Base-by-base conservation (phyloP, 345 rosid genomes). In the Lumnitzera littorea region DNA sequence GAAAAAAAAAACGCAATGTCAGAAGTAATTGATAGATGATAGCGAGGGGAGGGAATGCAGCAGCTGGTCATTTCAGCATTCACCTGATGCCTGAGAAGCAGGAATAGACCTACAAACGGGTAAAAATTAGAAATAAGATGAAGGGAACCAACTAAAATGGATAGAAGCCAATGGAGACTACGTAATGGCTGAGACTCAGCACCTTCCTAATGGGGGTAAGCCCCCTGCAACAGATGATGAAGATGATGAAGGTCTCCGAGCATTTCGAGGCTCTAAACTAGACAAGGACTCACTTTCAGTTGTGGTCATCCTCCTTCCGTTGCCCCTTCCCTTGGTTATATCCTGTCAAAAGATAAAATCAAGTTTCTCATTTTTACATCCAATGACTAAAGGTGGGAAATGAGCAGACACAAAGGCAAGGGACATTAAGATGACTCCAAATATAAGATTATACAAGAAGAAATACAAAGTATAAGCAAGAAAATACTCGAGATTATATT, bases 191-290 rank as follows among this genome's bases (percentile, higher is more conserved):
- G 62, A 64, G 43, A 36, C 52, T 31, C 66, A 48, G 70, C 73
- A 94, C 96, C 96, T 90, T 84, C 87, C 89, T n/a, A 72, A 46
- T 46, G 97, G 97, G 62, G 98, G 98, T 72, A 88, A 78, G 68
- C 85, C 92, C 65, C 92, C 89, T 58, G 91, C 90, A 68, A 89
- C 88, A 69, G 91, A 79, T 58, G 89, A 83, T 16, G 91, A 75
- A 12, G 87, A 84, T 23, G 91, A 75, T 13, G 87, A 79, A 63
- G 87, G 77, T 57, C 95, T 84, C 57, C 95, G 72, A 46, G 54
- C 58, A 60, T 82, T 86, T 58, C 95, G 83, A 20, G 86, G 71
- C 29, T 90, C 95, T 58, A 80, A 69, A 72, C 76, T 76, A 64
- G 87, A 66, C 17, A 80, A 56, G 3, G 82, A 78, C 68, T 85